Evolutionary conservation across 2,329 filamentous ascomycete species (phyloP), one percentile per base, ranked within the genome.

Genomic region (Fusarium nelsonii): DNA sequence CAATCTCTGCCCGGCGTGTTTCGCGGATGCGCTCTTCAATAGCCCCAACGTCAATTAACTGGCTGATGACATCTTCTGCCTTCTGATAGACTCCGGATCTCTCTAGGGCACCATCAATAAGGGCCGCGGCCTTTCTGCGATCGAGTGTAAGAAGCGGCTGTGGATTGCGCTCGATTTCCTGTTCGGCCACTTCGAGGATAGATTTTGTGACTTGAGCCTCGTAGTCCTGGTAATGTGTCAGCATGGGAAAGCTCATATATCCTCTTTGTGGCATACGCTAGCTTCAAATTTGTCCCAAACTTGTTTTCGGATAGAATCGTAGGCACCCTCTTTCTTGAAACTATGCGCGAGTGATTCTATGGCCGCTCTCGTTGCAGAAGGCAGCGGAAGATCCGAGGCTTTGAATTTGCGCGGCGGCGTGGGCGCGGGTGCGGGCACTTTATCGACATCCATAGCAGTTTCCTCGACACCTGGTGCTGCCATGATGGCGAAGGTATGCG

Each of bases 321-420:
- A 96, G 59, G 91, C 91, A 64, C 92, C 92, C 79, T 93, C 93
- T 81, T 94, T 95, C 80, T 94, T 94, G 82, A 94, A 95, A 12
- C 87, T 90, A 75, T 92, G 90, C n/a, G 92, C 87, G 23, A 95
- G 85, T 16, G 85, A 87, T 72, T 94, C 92, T 58, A 95, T 93
- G 2, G 90, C 89, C 2, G 87, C 86, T 68, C 91, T 86, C 53
- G 92, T 92, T n/a, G 88, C 86, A 4, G 90, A 91, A 7, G 91
- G 87, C 20, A 94, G 81, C 3, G 92, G 92, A 18, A 95, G 84
- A 72, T 95, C 92, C 0, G 90, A 90, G 4, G 91, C 87, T 78
- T 93, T 93, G 77, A 91, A 88, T 74, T 88, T 91, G 72, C 80
- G 78, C 2, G 72, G 54, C 2, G 72, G 54, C 28, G 66, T 63